phyloP scores from a whole-genome alignment of 177 flowering plant genomes.

The Vitis hybrid region DNA sequence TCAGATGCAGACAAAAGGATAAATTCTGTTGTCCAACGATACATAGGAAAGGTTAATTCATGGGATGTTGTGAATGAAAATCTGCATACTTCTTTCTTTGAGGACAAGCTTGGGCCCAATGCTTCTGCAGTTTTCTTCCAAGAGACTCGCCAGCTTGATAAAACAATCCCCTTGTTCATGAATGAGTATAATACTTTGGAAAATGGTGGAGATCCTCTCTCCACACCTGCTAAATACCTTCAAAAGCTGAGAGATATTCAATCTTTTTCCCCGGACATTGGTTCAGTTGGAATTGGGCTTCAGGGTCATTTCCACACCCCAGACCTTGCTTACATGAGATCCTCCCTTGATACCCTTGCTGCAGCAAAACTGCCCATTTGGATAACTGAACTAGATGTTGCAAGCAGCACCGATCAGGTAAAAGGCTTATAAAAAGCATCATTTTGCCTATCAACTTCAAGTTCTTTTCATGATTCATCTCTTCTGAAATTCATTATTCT shows the following conservation, averaged over 20 bases:
- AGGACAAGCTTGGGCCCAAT: slow-evolving; percentile 19
- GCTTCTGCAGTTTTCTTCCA: slow-evolving; percentile 17
- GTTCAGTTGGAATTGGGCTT: slow-evolving; percentile 31
- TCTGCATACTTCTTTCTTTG: slow-evolving; percentile 32
- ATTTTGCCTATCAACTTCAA: too few relatives aligned
- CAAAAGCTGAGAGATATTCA: slow-evolving; percentile 28
- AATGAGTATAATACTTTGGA: slow-evolving; percentile 51
- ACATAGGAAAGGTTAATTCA: slow-evolving; percentile 28
- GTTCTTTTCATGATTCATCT: too few relatives aligned
- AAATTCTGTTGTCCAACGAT: slow-evolving; percentile 23
- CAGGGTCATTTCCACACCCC: slow-evolving; percentile 43
- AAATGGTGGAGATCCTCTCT: slow-evolving; percentile 17
- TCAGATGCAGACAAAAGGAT: slow-evolving; percentile 18
- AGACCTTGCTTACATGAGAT: slow-evolving; percentile 38
- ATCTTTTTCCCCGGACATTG: background rate
- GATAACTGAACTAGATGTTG: slow-evolving; percentile 48
- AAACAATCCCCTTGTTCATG: slow-evolving; percentile 31
- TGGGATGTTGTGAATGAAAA: slow-evolving; percentile 56
- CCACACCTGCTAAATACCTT: slow-evolving; percentile 27
- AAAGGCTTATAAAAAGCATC: background rate
- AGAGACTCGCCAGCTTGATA: slow-evolving; percentile 18
- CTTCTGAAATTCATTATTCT: background rate
- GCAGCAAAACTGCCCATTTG: slow-evolving; percentile 34
- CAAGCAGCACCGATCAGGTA: slow-evolving; percentile 27
- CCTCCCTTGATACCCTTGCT: slow-evolving; percentile 42